Evolutionary conservation across 495 filamentous ascomycete species (phyloP), one percentile per base, ranked within the genome.

Genomic region (Xylaria intraflava): DNA sequence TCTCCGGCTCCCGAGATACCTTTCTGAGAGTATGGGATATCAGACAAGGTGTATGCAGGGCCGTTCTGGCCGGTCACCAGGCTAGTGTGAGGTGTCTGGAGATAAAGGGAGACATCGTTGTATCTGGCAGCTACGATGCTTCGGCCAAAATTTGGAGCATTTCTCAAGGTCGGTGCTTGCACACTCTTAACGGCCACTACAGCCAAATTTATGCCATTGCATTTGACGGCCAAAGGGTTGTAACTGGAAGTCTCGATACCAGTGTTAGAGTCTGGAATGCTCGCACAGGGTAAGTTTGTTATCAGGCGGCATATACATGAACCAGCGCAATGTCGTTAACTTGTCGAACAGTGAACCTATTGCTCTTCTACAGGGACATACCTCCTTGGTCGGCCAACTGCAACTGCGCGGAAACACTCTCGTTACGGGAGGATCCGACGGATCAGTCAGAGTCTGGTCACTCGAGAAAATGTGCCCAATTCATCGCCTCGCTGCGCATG

Each of bases 191-290:
- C n/a, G 93, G 93, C 0, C 93, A 98, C 72, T 97, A 96, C 71
- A 97, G 93, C 66, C 93, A 98, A 62, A 98, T 98, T 49, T 98
- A 98, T 63, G 94, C 93, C 10, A 95, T 98, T 62, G 92, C 93
- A 0, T 98, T 96, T 67, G 93, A 98, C 65, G 93, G 93, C 17
- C 78, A 80, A 44, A 79, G 90, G 47, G 92, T 98, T 43, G 92
- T 92, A n/a, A 98, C 93, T 1, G 93, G 93, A 23, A 96, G 91
- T 67, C 75, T 98, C 54, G 93, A 98, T 68, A 98, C 93, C 1
- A 96, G 89, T 65, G 94, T 98, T 24, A 78, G 93, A 57, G 91
- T 98, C 57, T 98, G 93, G 93, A 90, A 97, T 73, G 90, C 92
- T 23, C 78, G 80, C 20, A 88, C 89, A 61, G 94, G 92, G 86